These are phyloP conservation scores for Phytopythium mirpurense DNA, from an alignment of 352 stramenopile species.

Conservation along the genomic window DNA sequence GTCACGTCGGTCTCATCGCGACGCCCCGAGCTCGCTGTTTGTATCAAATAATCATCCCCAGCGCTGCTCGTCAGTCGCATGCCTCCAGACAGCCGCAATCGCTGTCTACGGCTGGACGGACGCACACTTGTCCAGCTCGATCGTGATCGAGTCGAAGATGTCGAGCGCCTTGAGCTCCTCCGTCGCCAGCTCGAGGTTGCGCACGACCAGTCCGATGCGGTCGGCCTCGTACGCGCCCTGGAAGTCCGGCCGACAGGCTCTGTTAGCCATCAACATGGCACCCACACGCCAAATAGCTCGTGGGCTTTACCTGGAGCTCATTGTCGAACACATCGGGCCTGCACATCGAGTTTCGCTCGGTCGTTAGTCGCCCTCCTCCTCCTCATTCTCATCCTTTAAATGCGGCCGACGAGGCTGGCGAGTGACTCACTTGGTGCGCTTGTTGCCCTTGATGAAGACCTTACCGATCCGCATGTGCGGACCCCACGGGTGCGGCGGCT, in stretches of 20 bases:
- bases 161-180: conserved; percentile 69
- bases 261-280: not conserved
- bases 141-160: conserved; percentile 82
- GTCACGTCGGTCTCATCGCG: conserved; percentile 79
- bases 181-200: conserved; percentile 50
- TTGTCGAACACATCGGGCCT: conserved; percentile 85
- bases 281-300: not conserved
- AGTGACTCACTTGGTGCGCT: conserved; percentile 68
- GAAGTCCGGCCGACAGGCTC: not conserved
- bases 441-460: conserved; percentile 85
- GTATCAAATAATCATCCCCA: conserved; percentile 1
- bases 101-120: not conserved
- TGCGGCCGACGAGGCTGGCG: too few relatives aligned
- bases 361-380: not conserved
- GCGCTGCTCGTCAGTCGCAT: too few relatives aligned
- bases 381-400: too few relatives aligned
- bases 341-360: not conserved
- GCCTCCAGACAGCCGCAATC: too few relatives aligned
- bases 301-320: conserved; percentile 55
- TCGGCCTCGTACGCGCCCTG: conserved; percentile 60
- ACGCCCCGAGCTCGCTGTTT: conserved; percentile 54
- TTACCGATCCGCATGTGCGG: conserved; percentile 80
- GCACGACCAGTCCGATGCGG: conserved; percentile 60
- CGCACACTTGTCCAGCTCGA: conserved; percentile 72
- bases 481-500: conserved; percentile 60